Evolutionary conservation across 73 alveolate genomes (phyloP), one percentile per base, ranked within the genome.

Genomic region (Paramecium biaurelia): DNA sequence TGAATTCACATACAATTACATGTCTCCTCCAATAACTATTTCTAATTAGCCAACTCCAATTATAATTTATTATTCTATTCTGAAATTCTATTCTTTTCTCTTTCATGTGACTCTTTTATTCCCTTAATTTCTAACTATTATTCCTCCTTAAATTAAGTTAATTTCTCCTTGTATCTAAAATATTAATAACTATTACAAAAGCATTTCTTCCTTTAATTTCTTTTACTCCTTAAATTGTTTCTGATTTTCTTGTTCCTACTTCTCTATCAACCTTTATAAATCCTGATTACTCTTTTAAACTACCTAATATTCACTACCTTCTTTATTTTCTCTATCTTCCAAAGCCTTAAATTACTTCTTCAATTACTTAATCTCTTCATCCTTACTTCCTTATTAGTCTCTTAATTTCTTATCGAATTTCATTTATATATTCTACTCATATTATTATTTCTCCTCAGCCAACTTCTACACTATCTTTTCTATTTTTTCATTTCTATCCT

Each of bases 401-500:
- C 90, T 79, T 45, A 79, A 76, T 38, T 45, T 43, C 43, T 79
- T 79, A n/a, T 79, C 90, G 43, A 43, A 79, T 79, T 79, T 79
- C 41, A 79, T 79, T 43, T 79, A 24, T 14, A 43, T 8, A 45
- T 79, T 79, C 26, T 79, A 43, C 12, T 79, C 90, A 24, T 43
- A 24, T 26, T 79, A 24, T 45, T 42, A 79, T 47, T 79, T 23
- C 30, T 93, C 96, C 32, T 92, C 93, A 10, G 95, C 85, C 23
- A 93, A 45, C 58, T 92, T 93, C 26, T 57, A 37, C 10, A 93
- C 86, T 14, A 93, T 85, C 21, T 59, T 76, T 59, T 89, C 93
- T 28, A 93, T 45, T 84, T 93, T 84, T 35, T 72, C 59, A 85
- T 93, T 94, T 89, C 96, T 70, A 37, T 93, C 92, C 35, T 53